Evolutionary conservation across 495 filamentous ascomycete species (phyloP), one percentile per base, ranked within the genome.

Genomic region (Daldinia loculata): DNA sequence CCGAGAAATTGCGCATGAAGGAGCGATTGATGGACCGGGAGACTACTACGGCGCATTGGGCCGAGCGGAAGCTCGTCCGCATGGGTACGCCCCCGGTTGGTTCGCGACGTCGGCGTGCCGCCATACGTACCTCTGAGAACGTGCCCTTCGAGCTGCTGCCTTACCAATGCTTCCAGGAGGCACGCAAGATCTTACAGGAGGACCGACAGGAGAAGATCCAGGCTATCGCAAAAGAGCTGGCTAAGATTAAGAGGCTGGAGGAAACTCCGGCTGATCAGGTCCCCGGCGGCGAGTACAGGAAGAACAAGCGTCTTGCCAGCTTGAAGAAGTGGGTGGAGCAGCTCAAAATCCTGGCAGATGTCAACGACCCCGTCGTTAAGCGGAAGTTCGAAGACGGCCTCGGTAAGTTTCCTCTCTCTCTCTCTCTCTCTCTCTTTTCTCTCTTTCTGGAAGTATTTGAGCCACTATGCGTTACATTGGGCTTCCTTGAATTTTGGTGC

Each of bases 81-180:
- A 69, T 77, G 58, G 87, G 89, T 57, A 83, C 88, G 8, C 76
- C 85, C 2, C 90, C 89, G 41, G 82, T 95, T 73, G 93, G 93
- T 52, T 96, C 93, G 55, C 89, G 92, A 70, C 89, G 94, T 84
- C 91, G 94, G 60, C 89, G 94, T 75, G 92, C 89, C 4, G 91
- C 91, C 5, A 78, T 96, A 67, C 88, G 88, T 66, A 83, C 84
- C 19, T 88, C 90, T 9, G 81, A 85, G 66, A 88, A 90, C 67
- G 83, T 97, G 63, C 95, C 95, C 53, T 98, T 99, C 80, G 91
- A 95, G 79, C 91, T 94, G 76, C 81, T 97, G 69, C 94, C 94
- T 36, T 97, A 96, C 81, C 94, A 98, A 84, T 95, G 92, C 77
- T 99, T 97, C 86, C 95, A 99, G 80, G 92, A 97, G 80, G 95